These are phyloP conservation scores for Davidsoniella neocaledoniae DNA, from an alignment of 2,329 filamentous ascomycete genomes.

Conservation along the genomic window DNA sequence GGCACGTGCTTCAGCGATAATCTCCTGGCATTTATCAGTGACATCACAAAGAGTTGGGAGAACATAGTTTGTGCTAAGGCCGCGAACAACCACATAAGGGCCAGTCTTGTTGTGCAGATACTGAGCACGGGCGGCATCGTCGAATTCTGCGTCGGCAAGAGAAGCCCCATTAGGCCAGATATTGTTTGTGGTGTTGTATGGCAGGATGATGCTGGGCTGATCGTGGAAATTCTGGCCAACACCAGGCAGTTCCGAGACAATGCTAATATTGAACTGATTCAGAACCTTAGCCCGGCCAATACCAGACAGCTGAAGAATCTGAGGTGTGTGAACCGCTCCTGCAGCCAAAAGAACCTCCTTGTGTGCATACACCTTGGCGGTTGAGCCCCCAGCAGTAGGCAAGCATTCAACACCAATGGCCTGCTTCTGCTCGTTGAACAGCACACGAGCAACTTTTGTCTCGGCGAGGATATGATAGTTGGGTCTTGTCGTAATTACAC, in stretches of 20 bases:
- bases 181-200: slow-evolving; percentile 17
- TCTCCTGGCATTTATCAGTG: slow-evolving; percentile 17
- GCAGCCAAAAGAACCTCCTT: slow-evolving; percentile 27
- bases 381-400: slow-evolving; percentile 19
- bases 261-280: slow-evolving; percentile 21
- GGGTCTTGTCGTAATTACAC: slow-evolving; percentile 24
- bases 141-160: slow-evolving; percentile 18
- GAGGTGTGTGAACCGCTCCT: slow-evolving; percentile 24
- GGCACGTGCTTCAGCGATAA: slow-evolving; percentile 16
- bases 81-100: slow-evolving; percentile 18
- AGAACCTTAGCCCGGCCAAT: slow-evolving; percentile 26
- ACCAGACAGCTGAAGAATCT: slow-evolving; percentile 33
- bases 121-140: slow-evolving; percentile 18
- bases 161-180: slow-evolving; percentile 16
- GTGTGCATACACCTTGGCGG: slow-evolving; percentile 5
- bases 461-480: slow-evolving; percentile 44
- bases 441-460: slow-evolving; percentile 35
- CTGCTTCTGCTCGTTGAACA: slow-evolving; percentile 32
- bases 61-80: slow-evolving; percentile 18
- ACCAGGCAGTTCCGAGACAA: slow-evolving; percentile 28
- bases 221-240: slow-evolving; percentile 33
- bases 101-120: slow-evolving; percentile 19
- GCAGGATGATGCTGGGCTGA: slow-evolving; percentile 19
- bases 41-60: slow-evolving; percentile 21
- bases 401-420: slow-evolving; percentile 44